Base-by-base conservation (phyloP, 768 basidiomycete genomes). In the Lactifluus rugatus region DNA sequence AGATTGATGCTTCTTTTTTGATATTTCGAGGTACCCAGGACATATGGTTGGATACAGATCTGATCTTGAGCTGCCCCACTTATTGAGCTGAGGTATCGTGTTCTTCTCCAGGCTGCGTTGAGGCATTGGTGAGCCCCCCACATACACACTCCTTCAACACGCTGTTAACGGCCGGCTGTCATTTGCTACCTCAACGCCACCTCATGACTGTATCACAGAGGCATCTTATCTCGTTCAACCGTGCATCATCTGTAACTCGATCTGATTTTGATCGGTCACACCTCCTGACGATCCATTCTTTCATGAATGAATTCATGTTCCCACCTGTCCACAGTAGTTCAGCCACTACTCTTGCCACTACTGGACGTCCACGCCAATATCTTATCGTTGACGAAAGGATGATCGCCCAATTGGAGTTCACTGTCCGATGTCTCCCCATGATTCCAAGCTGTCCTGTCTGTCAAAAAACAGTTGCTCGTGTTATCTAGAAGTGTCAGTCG, bases 401-500 rank as follows among this genome's bases (percentile, higher is more conserved):
- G 51, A 52, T 39, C 44, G 28, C 17, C 11, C 21, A 37, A 47
- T 9, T 25, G 25, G 23, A n/a, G 34, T 3, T 34, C 39, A 16
- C 34, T 16, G 16, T 34, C 23, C 32, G 41, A 49, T 39, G 19
- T 37, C 9, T 28, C 32, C 47, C 41, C 37, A 37, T 34, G 28
- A 60, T 42, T 47, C 54, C 34, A 56, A 60, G 34, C 17, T 39
- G 19, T 31, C 14, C 48, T 23, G 52, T 39, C 48, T 60, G 53
- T 47, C 54, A 51, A 60, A 48, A 56, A 50, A 39, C 6, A 16
- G 48, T 54, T 49, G 52, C 52, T 54, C 48, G 37, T 52, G 54
- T 52, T 56, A 47, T 60, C 53, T 52, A 60, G 59, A 60, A 60
- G 54, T 60, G 59, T 60, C 59, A 37, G 44, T 42, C 59, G 54